Percentiles rank a stretch among this genome's conserved stretches.
Evolutionary conservation across 352 stramenopile species (phyloP).

Genomic region (Globisporangium viniferum): DNA sequence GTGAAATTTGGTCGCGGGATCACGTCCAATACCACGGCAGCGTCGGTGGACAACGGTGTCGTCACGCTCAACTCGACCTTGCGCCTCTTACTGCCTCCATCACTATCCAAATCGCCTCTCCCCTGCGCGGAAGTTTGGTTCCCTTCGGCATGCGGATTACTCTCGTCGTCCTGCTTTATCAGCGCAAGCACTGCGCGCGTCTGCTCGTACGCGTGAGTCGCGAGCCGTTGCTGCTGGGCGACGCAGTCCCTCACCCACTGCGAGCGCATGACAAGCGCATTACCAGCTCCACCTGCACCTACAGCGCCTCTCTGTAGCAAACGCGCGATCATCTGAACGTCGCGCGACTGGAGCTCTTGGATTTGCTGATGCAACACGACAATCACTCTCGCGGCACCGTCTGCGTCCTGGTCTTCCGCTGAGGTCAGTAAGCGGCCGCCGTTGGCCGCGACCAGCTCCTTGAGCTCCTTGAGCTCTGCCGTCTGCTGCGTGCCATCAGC

Average conservation of each 20-base stretch:
- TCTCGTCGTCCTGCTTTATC: neutral
- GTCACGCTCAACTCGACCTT: neutral
- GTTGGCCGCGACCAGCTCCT: conserved; percentile 22
- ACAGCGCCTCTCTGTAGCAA: conserved; percentile 1
- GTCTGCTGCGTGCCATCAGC: conserved; percentile 2
- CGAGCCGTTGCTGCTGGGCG: conserved; percentile 32
- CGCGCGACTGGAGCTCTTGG: conserved; percentile 1
- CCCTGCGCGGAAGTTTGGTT: neutral
- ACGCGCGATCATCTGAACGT: conserved; percentile 20
- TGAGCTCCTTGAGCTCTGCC: conserved; percentile 13
- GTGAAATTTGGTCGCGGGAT: conserved; percentile 29
- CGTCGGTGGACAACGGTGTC: neutral
- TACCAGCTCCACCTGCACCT: neutral
- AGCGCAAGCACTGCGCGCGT: conserved; percentile 7
- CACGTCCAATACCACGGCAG: neutral
- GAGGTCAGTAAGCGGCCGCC: conserved; percentile 30
- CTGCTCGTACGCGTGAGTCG: conserved; percentile 17
- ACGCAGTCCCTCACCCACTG: conserved; percentile 46
- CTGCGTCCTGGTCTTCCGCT: neutral
- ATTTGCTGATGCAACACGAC: conserved; percentile 22
- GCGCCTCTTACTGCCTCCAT: conserved; percentile 9
- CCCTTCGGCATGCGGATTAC: neutral
- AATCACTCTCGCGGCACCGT: conserved; percentile 6
- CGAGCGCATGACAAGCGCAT: conserved; percentile 24
- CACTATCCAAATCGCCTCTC: neutral